Evolutionary conservation across 345 rosid genomes (phyloP), one percentile per base, ranked within the genome.

Genomic region (Abelmoschus esculentus): DNA sequence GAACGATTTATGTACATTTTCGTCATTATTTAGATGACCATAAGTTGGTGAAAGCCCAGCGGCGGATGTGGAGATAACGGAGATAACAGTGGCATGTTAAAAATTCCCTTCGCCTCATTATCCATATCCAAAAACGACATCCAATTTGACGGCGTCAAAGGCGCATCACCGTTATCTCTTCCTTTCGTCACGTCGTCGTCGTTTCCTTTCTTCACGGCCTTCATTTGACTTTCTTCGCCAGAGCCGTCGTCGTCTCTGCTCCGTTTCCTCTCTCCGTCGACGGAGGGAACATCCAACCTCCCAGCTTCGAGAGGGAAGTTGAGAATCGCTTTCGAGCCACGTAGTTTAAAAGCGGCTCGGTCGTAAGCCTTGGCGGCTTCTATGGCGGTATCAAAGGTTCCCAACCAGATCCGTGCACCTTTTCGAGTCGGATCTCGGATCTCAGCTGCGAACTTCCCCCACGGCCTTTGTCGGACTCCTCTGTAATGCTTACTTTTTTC

Each of bases 391-490:
- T 89, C 84, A 63, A 82, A 93, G 13, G 98, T 93, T 74, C 98
- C 98, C 0, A 93, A 88, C 98, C 98, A 93, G 44, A 89, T 66
- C 0, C 98, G 81, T 2, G 92, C 69, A 22, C 98, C 91, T 38
- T 78, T 90, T 71, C 84, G 76, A 75, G 67, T 85, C 7, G 98
- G 98, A 64, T 93, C 98, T 5, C 98, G 82, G 73, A 93, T 93
- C 88, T 93, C 98, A 50, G 98, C 97, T 1, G 97, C 98, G 77
- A 81, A 93, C 79, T 90, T 93, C 6, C 98, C 98, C 98, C 98
- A 93, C 46, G 98, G 96, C 79, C 97, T 80, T 73, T 72, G 85
- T 69, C 97, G 79, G 64, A 93, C 97, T 13, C 98, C 98, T 79
- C 98, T 86, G 80, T 87, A 90, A 59, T 84, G 97, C 82, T 53